Evolutionary conservation across 163 green algal genomes (phyloP).

Genomic region (Scenedesmus sp.): DNA sequence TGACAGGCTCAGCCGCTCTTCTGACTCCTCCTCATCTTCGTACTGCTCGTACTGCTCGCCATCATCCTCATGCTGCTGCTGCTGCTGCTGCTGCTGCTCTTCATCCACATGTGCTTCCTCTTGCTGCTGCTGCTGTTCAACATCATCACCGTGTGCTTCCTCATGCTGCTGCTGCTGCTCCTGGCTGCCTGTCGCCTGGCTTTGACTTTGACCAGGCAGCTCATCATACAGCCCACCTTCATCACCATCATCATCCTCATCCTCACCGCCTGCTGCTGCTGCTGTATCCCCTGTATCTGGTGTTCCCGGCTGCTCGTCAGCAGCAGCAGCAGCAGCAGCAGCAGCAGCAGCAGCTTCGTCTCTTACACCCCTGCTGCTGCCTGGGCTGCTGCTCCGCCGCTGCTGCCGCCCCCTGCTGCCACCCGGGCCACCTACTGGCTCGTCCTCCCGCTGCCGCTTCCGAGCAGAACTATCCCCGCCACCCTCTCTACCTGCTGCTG

Average conservation of each 20-base stretch:
- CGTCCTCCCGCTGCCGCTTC: not conserved
- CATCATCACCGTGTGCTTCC: no score
- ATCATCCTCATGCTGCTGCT: not conserved
- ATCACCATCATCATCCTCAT: conserved; percentile 1
- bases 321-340: conserved; percentile 8
- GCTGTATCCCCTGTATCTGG: not conserved
- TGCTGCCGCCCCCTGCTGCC: not conserved
- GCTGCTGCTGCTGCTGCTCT: not conserved
- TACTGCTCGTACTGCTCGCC: not conserved
- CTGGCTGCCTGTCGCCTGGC: not conserved
- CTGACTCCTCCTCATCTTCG: not conserved
- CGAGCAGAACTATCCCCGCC: not conserved
- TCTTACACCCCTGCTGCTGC: not conserved
- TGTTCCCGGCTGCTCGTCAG: not conserved
- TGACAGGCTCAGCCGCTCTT: not conserved
- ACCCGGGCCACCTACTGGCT: not conserved
- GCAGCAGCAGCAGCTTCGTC: not conserved
- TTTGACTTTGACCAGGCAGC: conserved; percentile 13
- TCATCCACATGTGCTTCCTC: not conserved
- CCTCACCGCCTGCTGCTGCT: not conserved
- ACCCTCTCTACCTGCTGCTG: not conserved
- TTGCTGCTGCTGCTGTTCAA: not conserved
- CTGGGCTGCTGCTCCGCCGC: not conserved
- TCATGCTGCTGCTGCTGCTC: not conserved
- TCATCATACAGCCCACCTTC: conserved; percentile 23